A percentile compares a stretch with the other conserved stretches of the same genome.
phyloP scores from a whole-genome alignment of 352 stramenopile genomes.

The Peronospora destructor region DNA sequence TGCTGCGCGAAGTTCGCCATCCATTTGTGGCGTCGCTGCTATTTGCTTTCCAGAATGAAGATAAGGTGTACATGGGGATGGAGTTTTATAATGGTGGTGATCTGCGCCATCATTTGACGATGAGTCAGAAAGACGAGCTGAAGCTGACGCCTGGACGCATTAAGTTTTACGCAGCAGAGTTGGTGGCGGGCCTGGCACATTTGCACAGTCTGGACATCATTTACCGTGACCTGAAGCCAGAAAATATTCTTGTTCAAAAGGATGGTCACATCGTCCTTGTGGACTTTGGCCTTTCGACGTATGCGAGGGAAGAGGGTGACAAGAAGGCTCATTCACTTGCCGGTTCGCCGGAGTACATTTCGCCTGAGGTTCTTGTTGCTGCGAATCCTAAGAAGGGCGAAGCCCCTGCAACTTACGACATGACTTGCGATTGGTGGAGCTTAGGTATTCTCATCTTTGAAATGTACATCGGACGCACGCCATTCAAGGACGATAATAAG shows the following conservation, averaged over 20 bases:
- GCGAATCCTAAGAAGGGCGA: conserved; percentile 41
- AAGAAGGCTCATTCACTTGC: conserved; percentile 68
- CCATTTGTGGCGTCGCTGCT: conserved; percentile 96
- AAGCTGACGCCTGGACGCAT: conserved; percentile 65
- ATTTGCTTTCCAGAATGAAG: conserved; percentile 96
- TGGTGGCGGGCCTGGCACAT: conserved; percentile 77
- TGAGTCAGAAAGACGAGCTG: conserved; percentile 58
- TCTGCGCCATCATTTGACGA: conserved; percentile 79
- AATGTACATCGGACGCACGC: conserved; percentile 86
- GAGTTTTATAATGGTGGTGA: conserved; percentile 98
- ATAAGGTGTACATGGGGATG: conserved; percentile 98
- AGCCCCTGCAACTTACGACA: conserved; percentile 50
- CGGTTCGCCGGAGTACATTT: conserved; percentile 88
- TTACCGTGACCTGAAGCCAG: conserved; percentile 88
- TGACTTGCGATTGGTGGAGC: conserved; percentile 88
- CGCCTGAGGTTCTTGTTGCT: conserved; percentile 83
- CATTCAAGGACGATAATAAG: conserved; percentile 89
- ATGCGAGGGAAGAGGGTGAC: conserved; percentile 39
- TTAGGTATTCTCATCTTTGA: conserved; percentile 88
- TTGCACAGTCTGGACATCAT: conserved; percentile 86
- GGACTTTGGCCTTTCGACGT: conserved; percentile 88
- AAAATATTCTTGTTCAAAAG: conserved; percentile 87
- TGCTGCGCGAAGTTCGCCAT: conserved; percentile 92
- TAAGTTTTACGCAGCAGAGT: conserved; percentile 80
- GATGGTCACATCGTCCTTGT: conserved; percentile 87